Evolutionary conservation across 2,329 filamentous ascomycete genomes (phyloP).

Genomic region (Kalmusia sp.): DNA sequence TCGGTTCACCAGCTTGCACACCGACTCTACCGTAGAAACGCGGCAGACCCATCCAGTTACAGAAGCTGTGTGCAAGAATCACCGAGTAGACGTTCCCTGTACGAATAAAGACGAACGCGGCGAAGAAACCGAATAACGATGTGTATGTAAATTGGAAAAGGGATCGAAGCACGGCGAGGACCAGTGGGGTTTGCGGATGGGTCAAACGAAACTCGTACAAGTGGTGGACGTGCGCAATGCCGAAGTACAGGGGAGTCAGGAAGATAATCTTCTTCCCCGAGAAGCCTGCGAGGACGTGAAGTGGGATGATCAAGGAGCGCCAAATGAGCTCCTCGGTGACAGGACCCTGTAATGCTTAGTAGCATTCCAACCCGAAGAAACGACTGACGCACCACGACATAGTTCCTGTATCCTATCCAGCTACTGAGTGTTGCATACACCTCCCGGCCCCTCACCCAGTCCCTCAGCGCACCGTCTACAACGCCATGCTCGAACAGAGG

Average conservation of each 20-base stretch:
- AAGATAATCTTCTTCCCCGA: slow-evolving; percentile 69
- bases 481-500: slow-evolving; percentile 82
- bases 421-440: slow-evolving; percentile 67
- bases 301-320: slow-evolving; percentile 82
- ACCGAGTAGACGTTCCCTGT: slow-evolving; percentile 82
- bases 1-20: slow-evolving; percentile 54
- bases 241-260: slow-evolving; percentile 86
- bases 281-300: slow-evolving; percentile 74
- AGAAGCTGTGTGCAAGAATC: slow-evolving; percentile 82
- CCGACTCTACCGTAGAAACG: slow-evolving; percentile 81
- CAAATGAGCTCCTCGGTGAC: slow-evolving; percentile 94
- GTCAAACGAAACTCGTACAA: slow-evolving; percentile 92
- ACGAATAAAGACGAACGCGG: slow-evolving; percentile 85
- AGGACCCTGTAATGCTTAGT: slow-evolving; percentile 63
- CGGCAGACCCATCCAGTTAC: slow-evolving; percentile 90
- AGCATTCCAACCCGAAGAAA: background rate
- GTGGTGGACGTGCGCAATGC: slow-evolving; percentile 92
- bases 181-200: slow-evolving; percentile 71
- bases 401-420: slow-evolving; percentile 86
- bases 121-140: slow-evolving; percentile 91
- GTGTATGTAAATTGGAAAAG: slow-evolving; percentile 89
- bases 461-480: slow-evolving; percentile 72
- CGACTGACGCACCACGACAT: slow-evolving; percentile 73
- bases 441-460: slow-evolving; percentile 66
- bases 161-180: slow-evolving; percentile 72